Evolutionary conservation across 108 stramenopile species (phyloP), one percentile per base, ranked within the genome.

Genomic region (Phaeodactylum tricornutum): DNA sequence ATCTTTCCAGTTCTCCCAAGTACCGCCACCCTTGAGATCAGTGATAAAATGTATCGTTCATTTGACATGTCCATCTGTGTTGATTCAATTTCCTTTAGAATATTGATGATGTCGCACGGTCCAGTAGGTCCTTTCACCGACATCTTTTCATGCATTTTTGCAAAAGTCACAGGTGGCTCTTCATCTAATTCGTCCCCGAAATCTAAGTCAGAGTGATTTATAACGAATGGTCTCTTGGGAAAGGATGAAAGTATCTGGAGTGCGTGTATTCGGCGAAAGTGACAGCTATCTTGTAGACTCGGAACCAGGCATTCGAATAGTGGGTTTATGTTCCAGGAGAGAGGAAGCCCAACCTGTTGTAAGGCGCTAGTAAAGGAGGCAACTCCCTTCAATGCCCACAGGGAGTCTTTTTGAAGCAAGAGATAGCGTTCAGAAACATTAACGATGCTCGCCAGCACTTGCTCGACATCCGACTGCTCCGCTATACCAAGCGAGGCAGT

Each of bases 101-200:
- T 54, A 2, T 69, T 53, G 23, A 90, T 49, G 12, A 85, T 56
- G 39, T 84, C 74, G 35, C 87, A 90, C 12, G 50, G 23, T 3
- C 84, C 84, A 24, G 37, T 33, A 4, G 36, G 59, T 4, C 38
- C 38, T 22, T 32, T 35, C 7, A 20, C 15, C 2, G 46, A 47
- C 4, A 24, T 20, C 1, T 11, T 9, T 12, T 29, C 28, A 21
- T 9, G 5, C n/a, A n/a, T n/a, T n/a, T n/a, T n/a, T n/a, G 39
- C 28, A 31, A 29, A 49, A 23, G 44, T 41, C 3, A 32, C 14
- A 5, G 11, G 7, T 26, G 66, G 57, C 7, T 83, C 82, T 59
- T 86, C 88, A 27, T 91, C 88, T n/a, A 90, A 64, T 48, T 91
- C 88, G 33, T 72, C 80, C 11, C 72, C 44, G 11, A 82, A 45